Base-by-base conservation (phyloP, 371 early-diverging fungal species). In the Mortierella sp. region DNA sequence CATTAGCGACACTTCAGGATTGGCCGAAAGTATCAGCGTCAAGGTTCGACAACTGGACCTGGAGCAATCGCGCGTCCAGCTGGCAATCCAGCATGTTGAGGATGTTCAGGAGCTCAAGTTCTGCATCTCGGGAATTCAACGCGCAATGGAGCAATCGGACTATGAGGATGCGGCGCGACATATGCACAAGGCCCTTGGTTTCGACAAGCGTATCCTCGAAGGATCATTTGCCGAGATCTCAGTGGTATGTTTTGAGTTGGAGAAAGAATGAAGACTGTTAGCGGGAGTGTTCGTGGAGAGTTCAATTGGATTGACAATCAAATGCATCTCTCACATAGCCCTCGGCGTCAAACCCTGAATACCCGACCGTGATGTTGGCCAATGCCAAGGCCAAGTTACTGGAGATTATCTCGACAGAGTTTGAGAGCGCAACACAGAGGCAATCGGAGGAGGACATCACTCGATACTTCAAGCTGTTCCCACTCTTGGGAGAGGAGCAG, bases 381-480 rank as follows among this genome's bases (percentile, higher is more conserved):
- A 89, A 88, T 29, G 90, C 95, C 10, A 93, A 91, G 69, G 80
- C 86, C 29, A 88, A 80, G 26, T 85, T 98, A 2, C 89, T 92
- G 66, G 87, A 89, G 8, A 92, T 94, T 22, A 92, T 97, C 34
- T 89, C 93, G 8, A 88, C 85, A 16, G 90, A 91, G 74, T 98
- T 98, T 80, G 97, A 96, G 43, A 83, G 86, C 11, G 96, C 98
- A 0, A 94, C 93, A 0, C 89, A 89, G 58, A 85, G 85, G 41
- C 86, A 88, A 64, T 90, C 96, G 61, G 93, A 95, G 69, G 88
- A 91, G 6, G 92, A 90, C 48, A 95, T 98, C 64, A 90, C 95
- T 22, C 89, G 95, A 13, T 96, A 92, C 77, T 96, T 97, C 85
- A 94, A 95, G 69, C 85, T 97, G 43, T 98, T 97, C 79, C 97